These are phyloP conservation scores for Sarcomyxa edulis DNA, from an alignment of 768 basidiomycete genomes.

Conservation along the genomic window DNA sequence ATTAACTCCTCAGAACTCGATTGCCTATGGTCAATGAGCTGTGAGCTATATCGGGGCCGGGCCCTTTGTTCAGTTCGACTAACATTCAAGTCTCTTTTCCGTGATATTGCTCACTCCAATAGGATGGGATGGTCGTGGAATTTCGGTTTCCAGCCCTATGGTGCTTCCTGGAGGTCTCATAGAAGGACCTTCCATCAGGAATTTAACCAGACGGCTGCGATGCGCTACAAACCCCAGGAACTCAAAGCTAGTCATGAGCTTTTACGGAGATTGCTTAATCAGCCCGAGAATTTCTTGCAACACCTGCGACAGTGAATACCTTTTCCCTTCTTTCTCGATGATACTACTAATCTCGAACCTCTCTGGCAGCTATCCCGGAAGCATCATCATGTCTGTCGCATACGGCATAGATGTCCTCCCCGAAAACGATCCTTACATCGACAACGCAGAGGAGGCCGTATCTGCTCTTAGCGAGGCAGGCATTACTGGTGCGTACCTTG, in stretches of 20 bases:
- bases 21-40: slow-evolving; percentile 23
- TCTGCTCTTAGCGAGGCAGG: slow-evolving; percentile 26
- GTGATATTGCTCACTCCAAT: too few species aligned
- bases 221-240: slow-evolving; percentile 23
- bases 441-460: slow-evolving; percentile 32
- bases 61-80: neutral
- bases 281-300: slow-evolving; percentile 31
- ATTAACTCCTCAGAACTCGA: slow-evolving; percentile 18
- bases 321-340: neutral
- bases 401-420: slow-evolving; percentile 42
- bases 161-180: slow-evolving; percentile 32
- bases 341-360: too few species aligned
- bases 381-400: slow-evolving; percentile 14
- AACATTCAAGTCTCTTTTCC: too few species aligned
- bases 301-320: slow-evolving; percentile 32
- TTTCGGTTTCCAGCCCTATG: slow-evolving; percentile 34
- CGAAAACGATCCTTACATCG: slow-evolving; percentile 38
- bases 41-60: slow-evolving; percentile 5
- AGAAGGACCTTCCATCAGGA: slow-evolving; percentile 36
- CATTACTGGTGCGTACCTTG: slow-evolving; percentile 37
- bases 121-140: slow-evolving; percentile 39
- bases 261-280: slow-evolving; percentile 23
- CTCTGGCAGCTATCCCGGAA: slow-evolving; percentile 1
- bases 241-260: slow-evolving; percentile 24
- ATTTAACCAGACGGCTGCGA: slow-evolving; percentile 27